Conservation (phyloP, 2,329 filamentous ascomycete species). For the Aspergillus quadrilineatus region DNA sequence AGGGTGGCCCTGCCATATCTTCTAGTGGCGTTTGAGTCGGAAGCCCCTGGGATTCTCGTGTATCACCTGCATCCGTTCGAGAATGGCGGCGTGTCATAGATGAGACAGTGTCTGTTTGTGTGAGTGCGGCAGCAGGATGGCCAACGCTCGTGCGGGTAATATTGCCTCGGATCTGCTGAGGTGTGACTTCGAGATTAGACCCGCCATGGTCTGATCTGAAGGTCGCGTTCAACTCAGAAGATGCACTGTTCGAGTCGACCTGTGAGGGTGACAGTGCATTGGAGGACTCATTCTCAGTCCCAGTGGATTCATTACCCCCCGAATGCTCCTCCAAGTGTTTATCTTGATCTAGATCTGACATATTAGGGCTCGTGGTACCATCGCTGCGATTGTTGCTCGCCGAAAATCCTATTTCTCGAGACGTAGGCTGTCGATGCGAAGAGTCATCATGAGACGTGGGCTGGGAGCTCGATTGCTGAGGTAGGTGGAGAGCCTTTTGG, state of each 20-base stretch:
- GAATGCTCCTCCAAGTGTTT: conserved; percentile 9
- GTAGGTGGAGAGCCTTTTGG: conserved; percentile 44
- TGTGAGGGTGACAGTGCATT: conserved; percentile 17
- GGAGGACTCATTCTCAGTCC: conserved; percentile 23
- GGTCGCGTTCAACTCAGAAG: conserved; percentile 4
- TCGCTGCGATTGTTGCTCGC: conserved; percentile 16
- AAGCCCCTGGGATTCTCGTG: neutral
- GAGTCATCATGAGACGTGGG: conserved; percentile 26
- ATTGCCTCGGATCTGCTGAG: neutral
- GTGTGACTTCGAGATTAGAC: neutral
- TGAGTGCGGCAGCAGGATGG: neutral
- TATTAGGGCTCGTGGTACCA: conserved; percentile 10
- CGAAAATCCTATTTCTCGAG: conserved; percentile 23
- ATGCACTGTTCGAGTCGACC: conserved; percentile 15
- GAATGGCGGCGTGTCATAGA: neutral
- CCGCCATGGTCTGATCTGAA: neutral
- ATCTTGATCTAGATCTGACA: conserved; percentile 15
- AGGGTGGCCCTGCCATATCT: conserved; percentile 19
- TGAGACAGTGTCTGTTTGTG: neutral
- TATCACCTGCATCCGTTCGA: neutral
- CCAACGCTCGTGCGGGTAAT: neutral
- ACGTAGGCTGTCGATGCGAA: conserved; percentile 24
- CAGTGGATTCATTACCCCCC: conserved; percentile 21
- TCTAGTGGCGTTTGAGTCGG: conserved; percentile 16
- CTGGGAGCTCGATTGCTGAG: conserved; percentile 23